Evolutionary conservation across 306 rosid species (phyloP), one percentile per base, ranked within the genome.

Genomic region (Castanea sativa): DNA sequence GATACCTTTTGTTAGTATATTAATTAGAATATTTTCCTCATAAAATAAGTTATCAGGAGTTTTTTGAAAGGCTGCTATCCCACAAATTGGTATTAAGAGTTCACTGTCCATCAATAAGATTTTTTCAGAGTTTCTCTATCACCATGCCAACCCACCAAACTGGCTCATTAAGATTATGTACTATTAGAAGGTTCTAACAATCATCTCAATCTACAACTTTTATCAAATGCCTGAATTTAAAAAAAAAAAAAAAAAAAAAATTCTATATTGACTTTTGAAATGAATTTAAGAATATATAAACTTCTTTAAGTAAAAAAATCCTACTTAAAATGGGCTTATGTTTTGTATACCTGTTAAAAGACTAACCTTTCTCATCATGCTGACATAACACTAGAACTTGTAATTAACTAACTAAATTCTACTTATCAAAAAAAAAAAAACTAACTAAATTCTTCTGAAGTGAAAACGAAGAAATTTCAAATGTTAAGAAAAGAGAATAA

Each of bases 91-190:
- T 10, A 10, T 10, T 49, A 49, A 49, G 53, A 49, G 53, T 49
- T 12, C 53, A 49, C 16, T 49, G 15, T 12, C 15, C 53, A 49
- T 49, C 53, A 49, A 49, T 49, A 49, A 49, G 53, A 49, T 12
- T 49, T 49, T 49, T 49, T 49, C 61, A 53, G 55, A 32, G 27
- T 90, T 90, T 33, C 90, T 97, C 91, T 23, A 94, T 93, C 38
- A 90, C 29, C 97, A 93, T 93, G 83, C 98, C 98, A 33, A 93
- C 70, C 98, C 98, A 93, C 98, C 98, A 91, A 5, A 93, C 91
- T 35, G 98, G 97, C 69, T 93, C 90, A 2, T 83, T 81, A 74
- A 93, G 85, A 75, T 93, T 93, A 93, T 59, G 97, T 94, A 21
- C 97, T 93, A 13, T 20, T 8, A 57, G 63, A 20, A 57, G 25